Conservation (phyloP, 305 asterid species). For the Fraxinus sp. region DNA sequence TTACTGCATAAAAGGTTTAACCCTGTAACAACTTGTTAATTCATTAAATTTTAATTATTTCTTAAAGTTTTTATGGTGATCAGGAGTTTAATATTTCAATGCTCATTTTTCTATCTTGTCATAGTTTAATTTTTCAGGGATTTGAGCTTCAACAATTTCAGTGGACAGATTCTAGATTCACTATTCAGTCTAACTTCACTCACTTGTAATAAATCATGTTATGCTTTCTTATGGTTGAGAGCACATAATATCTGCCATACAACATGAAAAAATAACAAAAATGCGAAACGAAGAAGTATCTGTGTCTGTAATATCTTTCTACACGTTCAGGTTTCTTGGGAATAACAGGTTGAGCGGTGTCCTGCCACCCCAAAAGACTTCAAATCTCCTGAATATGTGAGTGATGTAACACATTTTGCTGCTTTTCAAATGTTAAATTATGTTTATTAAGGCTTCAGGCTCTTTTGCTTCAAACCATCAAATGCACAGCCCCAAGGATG, state of each 20-base stretch:
- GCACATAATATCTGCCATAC: not conserved
- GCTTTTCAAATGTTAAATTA: no score
- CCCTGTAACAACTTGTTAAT: not conserved
- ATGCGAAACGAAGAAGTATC: not conserved
- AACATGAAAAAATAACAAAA: not conserved
- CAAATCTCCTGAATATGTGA: not conserved
- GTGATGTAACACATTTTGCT: not conserved
- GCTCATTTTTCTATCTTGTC: not conserved
- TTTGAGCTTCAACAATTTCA: not conserved
- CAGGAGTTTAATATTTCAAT: not conserved
- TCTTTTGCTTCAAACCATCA: not conserved
- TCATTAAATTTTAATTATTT: not conserved
- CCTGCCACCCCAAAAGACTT: not conserved
- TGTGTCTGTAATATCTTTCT: not conserved
- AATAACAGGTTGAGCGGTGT: not conserved
- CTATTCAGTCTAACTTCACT: constrained; percentile 35
- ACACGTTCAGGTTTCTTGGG: not conserved
- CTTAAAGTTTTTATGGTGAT: not conserved
- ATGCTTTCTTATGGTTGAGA: not conserved
- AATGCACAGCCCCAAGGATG: not conserved
- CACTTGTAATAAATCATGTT: constrained; percentile 31
- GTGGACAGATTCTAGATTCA: constrained; percentile 37
- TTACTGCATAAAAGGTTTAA: not conserved
- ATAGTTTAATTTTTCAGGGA: not conserved
- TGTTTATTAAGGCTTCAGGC: not conserved